phyloP scores from a whole-genome alignment of 148 eudicot species.

The Silene latifolia region DNA sequence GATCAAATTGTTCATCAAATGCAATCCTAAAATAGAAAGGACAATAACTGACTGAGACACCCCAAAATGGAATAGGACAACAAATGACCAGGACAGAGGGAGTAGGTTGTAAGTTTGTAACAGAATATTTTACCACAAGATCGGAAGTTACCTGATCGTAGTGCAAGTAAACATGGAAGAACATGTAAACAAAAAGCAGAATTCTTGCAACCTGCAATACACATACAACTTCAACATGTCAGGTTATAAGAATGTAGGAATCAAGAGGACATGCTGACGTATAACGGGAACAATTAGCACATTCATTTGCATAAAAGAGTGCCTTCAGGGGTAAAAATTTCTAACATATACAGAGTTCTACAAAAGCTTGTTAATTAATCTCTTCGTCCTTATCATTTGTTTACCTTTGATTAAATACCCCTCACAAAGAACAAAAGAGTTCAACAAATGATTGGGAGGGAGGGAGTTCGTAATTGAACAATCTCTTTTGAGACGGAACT shows the following conservation, averaged over 20 bases:
- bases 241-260: neutral
- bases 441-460: no score
- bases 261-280: neutral
- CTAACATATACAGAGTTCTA: neutral
- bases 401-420: no score
- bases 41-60: no score
- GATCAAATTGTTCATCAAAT: no score
- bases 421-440: no score
- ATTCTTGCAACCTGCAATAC: constrained; percentile 90
- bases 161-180: constrained; percentile 83
- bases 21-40: no score
- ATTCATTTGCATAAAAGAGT: neutral
- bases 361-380: no score
- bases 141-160: constrained; percentile 64
- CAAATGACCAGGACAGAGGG: no score
- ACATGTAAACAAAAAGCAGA: constrained; percentile 92
- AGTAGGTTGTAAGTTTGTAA: no score
- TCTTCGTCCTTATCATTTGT: no score
- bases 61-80: no score
- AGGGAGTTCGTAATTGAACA: no score
- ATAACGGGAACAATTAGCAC: neutral
- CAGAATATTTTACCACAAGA: neutral
- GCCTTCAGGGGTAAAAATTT: neutral
- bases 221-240: constrained; percentile 14
- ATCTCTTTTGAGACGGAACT: neutral